phyloP scores from a whole-genome alignment of 1,139 yeast species.

The Yamadazyma triangularis region DNA sequence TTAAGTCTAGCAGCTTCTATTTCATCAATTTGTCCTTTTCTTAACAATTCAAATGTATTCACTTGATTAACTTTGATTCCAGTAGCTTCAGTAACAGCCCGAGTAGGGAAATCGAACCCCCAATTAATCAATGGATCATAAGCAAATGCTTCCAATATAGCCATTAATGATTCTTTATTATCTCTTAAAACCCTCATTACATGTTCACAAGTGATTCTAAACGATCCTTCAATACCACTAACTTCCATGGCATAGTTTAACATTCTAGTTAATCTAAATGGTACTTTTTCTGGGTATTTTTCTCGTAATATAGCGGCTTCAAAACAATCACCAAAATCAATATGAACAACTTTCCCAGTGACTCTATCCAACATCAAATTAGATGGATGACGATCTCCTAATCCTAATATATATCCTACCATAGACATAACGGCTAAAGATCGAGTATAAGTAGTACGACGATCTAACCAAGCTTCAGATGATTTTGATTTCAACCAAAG shows the following conservation, averaged over 20 bases:
- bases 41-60: conserved; percentile 62
- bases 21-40: conserved; percentile 73
- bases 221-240: conserved; percentile 97
- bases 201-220: conserved; percentile 93
- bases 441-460: conserved; percentile 93
- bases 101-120: conserved; percentile 94
- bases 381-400: conserved; percentile 98
- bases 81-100: conserved; percentile 68
- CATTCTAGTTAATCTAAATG: conserved; percentile 96
- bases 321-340: conserved; percentile 98
- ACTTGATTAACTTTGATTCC: conserved; percentile 63
- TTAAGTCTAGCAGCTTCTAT: conserved; percentile 70
- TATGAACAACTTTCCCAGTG: conserved; percentile 93
- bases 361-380: conserved; percentile 91
- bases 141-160: conserved; percentile 96
- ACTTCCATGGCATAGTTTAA: conserved; percentile 98
- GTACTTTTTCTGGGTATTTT: conserved; percentile 97
- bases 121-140: conserved; percentile 97
- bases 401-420: conserved; percentile 94
- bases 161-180: conserved; percentile 95
- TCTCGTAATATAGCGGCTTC: conserved; percentile 97
- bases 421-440: conserved; percentile 98
- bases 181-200: conserved; percentile 93
- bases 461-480: conserved; percentile 95
- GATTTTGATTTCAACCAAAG: conserved; percentile 95